phyloP scores from a whole-genome alignment of 495 filamentous ascomycete species.

The Aspergillus hancockii region DNA sequence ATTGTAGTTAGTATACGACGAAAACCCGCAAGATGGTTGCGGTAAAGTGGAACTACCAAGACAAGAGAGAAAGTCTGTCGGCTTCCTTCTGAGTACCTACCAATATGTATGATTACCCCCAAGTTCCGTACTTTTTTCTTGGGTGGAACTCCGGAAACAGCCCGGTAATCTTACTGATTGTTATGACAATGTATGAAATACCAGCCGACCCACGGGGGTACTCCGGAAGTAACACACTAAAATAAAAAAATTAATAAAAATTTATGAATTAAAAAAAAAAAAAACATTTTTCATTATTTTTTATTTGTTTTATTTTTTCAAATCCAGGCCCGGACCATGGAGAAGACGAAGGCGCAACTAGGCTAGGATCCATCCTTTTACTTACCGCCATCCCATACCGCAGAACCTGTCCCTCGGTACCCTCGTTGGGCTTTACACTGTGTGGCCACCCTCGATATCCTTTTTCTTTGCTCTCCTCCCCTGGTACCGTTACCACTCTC shows the following conservation, averaged over 20 bases:
- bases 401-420: constrained; percentile 31
- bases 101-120: neutral
- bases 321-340: constrained; percentile 18
- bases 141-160: constrained; percentile 30
- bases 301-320: constrained; percentile 11
- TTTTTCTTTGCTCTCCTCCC: constrained; percentile 22
- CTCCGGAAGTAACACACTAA: constrained; percentile 32
- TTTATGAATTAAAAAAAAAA: constrained; percentile 10
- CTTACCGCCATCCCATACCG: constrained; percentile 26
- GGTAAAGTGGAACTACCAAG: constrained; percentile 3
- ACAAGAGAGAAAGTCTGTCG: constrained; percentile 1
- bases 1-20: neutral
- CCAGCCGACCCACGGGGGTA: constrained; percentile 29
- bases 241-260: constrained; percentile 18
- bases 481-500: constrained; percentile 35
- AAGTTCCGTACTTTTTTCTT: constrained; percentile 30
- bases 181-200: constrained; percentile 30
- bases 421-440: constrained; percentile 21
- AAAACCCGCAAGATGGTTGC: constrained; percentile 4
- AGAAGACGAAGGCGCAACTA: constrained; percentile 23
- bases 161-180: constrained; percentile 28
- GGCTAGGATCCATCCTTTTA: constrained; percentile 21
- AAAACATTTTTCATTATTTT: constrained; percentile 14
- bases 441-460: constrained; percentile 26
- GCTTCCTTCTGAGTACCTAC: constrained; percentile 4